These are phyloP conservation scores for Acanthamoeba lenticulata DNA, from an alignment of 208 protist species.

Conservation along the genomic window DNA sequence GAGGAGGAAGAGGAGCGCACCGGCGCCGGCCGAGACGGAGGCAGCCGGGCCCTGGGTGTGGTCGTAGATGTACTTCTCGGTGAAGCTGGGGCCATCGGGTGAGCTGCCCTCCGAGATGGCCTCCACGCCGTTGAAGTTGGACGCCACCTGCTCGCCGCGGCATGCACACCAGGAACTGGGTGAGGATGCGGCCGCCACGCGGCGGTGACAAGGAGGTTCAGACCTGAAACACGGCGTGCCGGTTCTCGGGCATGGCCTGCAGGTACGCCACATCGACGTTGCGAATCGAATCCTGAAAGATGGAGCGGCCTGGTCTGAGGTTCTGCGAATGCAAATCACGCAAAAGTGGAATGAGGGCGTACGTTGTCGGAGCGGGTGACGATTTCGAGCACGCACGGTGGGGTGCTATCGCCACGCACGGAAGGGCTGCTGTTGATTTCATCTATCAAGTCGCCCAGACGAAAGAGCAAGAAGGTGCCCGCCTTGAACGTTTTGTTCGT, in stretches of 20 bases:
- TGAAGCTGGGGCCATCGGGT: constrained; percentile 59
- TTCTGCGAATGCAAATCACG: neutral
- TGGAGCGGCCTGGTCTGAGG: too few species aligned
- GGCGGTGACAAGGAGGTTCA: neutral
- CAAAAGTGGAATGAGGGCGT: neutral
- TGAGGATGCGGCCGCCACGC: neutral
- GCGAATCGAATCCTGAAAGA: constrained; percentile 18
- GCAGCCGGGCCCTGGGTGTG: constrained; percentile 54
- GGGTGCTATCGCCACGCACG: neutral
- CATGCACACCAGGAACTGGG: neutral
- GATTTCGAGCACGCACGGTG: constrained; percentile 12
- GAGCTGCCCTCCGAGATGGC: constrained; percentile 54
- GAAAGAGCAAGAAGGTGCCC: neutral
- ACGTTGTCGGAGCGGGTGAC: constrained; percentile 15
- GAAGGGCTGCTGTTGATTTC: neutral
- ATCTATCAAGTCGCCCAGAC: constrained; percentile 20
- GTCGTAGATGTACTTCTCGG: constrained; percentile 50
- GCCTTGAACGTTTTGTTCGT: neutral
- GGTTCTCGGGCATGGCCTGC: constrained; percentile 46
- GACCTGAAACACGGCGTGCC: constrained; percentile 41
- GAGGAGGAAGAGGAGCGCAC: neutral
- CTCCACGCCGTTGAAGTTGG: constrained; percentile 69
- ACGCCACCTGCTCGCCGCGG: constrained; percentile 61
- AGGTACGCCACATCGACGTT: constrained; percentile 57
- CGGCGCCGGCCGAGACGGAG: constrained; percentile 54